phyloP scores from a whole-genome alignment of 1,139 yeast species.

The Candida pseudoviswanathii region DNA sequence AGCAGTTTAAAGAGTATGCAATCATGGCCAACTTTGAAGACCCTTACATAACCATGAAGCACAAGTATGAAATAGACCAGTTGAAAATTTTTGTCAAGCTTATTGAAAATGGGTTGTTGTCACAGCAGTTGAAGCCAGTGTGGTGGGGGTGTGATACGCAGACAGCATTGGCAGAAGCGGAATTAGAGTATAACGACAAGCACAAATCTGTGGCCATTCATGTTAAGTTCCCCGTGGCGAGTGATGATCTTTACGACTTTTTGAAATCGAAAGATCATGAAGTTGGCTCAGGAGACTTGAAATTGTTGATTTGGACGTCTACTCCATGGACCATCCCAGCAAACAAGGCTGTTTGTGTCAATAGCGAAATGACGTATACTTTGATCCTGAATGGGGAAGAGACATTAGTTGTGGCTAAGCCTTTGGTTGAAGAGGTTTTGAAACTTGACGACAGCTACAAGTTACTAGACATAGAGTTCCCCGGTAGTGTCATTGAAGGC shows the following conservation, averaged over 20 bases:
- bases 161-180: constrained; percentile 97
- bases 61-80: constrained; percentile 73
- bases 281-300: constrained; percentile 16
- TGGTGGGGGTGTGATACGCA: constrained; percentile 96
- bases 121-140: constrained; percentile 89
- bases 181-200: constrained; percentile 77
- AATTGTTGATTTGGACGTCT: constrained; percentile 84
- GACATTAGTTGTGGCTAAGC: constrained; percentile 51
- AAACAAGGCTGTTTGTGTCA: constrained; percentile 79
- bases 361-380: constrained; percentile 60
- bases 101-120: constrained; percentile 67
- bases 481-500: constrained; percentile 50
- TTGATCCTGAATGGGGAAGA: constrained; percentile 43
- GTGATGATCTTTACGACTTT: constrained; percentile 8
- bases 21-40: constrained; percentile 81
- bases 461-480: constrained; percentile 14
- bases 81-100: constrained; percentile 67
- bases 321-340: constrained; percentile 98
- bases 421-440: constrained; percentile 36
- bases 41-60: constrained; percentile 73
- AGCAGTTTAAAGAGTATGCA: constrained; percentile 67
- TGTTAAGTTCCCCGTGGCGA: constrained; percentile 63
- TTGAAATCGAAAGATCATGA: constrained; percentile 7
- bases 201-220: constrained; percentile 74
- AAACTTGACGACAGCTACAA: constrained; percentile 39